Conservation (phyloP, 2,329 filamentous ascomycete species). For the Pestalotiopsis sp. region DNA sequence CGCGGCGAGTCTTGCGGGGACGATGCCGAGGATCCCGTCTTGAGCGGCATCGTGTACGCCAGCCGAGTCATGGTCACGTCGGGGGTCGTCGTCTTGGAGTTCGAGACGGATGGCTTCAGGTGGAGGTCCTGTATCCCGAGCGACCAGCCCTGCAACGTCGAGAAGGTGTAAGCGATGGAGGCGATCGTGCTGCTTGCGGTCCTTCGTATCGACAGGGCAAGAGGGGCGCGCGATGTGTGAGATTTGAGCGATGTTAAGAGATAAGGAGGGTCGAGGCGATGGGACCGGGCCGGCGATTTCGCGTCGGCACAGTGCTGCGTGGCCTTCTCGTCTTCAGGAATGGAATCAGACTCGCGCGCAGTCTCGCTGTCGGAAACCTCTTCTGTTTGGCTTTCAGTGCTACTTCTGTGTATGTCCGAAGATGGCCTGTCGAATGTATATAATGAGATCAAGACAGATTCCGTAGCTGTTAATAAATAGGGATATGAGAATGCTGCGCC, state of each 20-base stretch:
- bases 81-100: conserved; percentile 19
- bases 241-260: conserved; percentile 79
- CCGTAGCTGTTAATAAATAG: conserved; percentile 77
- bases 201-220: conserved; percentile 80
- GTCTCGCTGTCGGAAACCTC: conserved; percentile 6
- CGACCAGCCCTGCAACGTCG: conserved; percentile 79
- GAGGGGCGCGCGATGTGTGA: conserved; percentile 73
- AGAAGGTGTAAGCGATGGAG: conserved; percentile 83
- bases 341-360: conserved; percentile 4
- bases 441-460: conserved; percentile 71
- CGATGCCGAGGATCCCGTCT: conserved; percentile 16
- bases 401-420: conserved; percentile 4
- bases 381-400: conserved; percentile 12
- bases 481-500: conserved; percentile 73
- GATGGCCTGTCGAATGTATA: conserved; percentile 60
- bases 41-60: conserved; percentile 38
- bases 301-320: not conserved
- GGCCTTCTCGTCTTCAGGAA: conserved; percentile 6
- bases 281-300: not conserved
- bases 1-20: conserved; percentile 26
- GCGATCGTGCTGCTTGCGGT: conserved; percentile 67
- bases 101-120: conserved; percentile 42
- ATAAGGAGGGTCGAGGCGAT: conserved; percentile 40
- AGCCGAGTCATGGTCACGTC: conserved; percentile 39
- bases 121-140: conserved; percentile 89